These are phyloP conservation scores for Verbascum thapsus DNA, from an alignment of 257 asterid species.

Conservation along the genomic window DNA sequence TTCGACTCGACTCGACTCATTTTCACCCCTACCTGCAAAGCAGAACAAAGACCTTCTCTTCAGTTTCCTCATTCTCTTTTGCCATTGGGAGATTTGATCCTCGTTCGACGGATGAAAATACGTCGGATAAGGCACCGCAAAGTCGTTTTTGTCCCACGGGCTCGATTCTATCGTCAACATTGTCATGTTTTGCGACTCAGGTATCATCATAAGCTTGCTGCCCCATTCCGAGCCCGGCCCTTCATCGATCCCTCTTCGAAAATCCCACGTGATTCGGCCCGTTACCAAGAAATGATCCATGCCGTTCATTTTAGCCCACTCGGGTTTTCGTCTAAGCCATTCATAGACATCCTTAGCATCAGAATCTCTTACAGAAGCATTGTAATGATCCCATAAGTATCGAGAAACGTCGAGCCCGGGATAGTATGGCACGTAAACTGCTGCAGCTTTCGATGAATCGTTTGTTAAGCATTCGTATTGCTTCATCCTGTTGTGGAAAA, in stretches of 20 bases:
- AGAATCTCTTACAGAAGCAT: constrained; percentile 42
- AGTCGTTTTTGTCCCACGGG: constrained; percentile 79
- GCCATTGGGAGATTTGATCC: constrained; percentile 55
- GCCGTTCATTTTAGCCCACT: constrained; percentile 67
- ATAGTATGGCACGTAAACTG: constrained; percentile 72
- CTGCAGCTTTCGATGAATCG: constrained; percentile 63
- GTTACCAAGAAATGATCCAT: constrained; percentile 74
- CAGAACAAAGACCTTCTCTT: constrained; percentile 52
- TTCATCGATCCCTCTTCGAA: constrained; percentile 47
- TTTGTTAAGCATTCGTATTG: constrained; percentile 72
- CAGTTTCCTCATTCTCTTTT: constrained; percentile 48
- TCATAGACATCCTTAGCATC: constrained; percentile 39
- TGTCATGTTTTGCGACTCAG: constrained; percentile 69
- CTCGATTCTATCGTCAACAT: constrained; percentile 75
- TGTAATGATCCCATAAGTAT: constrained; percentile 46
- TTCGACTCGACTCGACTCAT: too few relatives aligned
- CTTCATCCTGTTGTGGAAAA: constrained; percentile 77
- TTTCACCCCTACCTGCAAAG: too few relatives aligned
- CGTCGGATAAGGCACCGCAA: constrained; percentile 87
- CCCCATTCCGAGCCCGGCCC: constrained; percentile 68
- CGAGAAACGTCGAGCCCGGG: constrained; percentile 72
- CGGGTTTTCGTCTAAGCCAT: constrained; percentile 49
- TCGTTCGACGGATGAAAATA: constrained; percentile 77
- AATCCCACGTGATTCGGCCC: constrained; percentile 87
- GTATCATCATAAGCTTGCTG: constrained; percentile 62